phyloP scores from a whole-genome alignment of 2,329 filamentous ascomycete species.

The Pezicula neosporulosa region DNA sequence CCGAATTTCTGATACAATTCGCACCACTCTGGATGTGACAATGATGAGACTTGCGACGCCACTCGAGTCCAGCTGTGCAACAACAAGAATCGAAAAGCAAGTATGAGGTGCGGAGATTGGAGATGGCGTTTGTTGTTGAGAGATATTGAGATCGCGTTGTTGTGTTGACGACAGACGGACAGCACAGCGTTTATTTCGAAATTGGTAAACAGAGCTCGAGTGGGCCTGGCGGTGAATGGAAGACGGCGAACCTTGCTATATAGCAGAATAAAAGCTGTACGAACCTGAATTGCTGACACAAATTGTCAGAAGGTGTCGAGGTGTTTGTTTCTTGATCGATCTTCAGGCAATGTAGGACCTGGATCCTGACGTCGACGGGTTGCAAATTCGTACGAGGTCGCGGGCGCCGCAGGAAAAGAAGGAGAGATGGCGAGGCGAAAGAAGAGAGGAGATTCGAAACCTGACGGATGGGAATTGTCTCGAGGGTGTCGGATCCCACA shows the following conservation, averaged over 20 bases:
- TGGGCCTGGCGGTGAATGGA: background rate
- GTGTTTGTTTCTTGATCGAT: background rate
- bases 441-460: too few species aligned
- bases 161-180: background rate
- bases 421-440: conserved; percentile 1
- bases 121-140: background rate
- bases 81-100: background rate
- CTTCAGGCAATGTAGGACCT: conserved; percentile 13
- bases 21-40: background rate
- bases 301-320: background rate
- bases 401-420: background rate
- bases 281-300: conserved; percentile 9
- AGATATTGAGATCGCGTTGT: background rate
- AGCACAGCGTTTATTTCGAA: background rate
- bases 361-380: conserved; percentile 13
- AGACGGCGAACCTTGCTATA: background rate
- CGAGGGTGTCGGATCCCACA: too few species aligned
- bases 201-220: background rate
- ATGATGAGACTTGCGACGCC: background rate
- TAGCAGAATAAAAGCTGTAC: conserved; percentile 5
- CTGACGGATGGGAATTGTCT: too few species aligned
- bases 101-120: background rate
- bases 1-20: background rate
- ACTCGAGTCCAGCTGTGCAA: too few species aligned
- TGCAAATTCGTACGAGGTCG: conserved; percentile 5